Percentiles rank a stretch among this genome's conserved stretches.
Conservation (phyloP, 2,329 filamentous ascomycete genomes). For the Dendryphion nanum region DNA sequence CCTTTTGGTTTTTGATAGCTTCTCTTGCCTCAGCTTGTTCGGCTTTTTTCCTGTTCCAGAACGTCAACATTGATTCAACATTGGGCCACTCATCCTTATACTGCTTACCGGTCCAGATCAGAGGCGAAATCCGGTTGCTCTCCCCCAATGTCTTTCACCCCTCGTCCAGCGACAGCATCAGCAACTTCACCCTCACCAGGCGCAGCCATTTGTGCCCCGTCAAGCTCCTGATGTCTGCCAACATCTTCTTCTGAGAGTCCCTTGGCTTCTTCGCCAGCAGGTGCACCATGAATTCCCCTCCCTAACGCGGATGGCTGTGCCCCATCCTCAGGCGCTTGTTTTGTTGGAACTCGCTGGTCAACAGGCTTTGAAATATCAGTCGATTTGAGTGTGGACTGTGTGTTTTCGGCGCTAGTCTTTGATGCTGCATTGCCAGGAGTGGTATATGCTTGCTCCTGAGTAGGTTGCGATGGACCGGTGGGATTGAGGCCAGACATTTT, state of each 20-base stretch:
- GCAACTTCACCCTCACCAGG: constrained; percentile 47
- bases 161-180: constrained; percentile 39
- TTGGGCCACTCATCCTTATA: background rate
- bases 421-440: constrained; percentile 47
- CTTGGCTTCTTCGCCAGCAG: constrained; percentile 43
- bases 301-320: constrained; percentile 39
- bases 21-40: constrained; percentile 47
- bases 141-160: constrained; percentile 33
- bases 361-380: constrained; percentile 22
- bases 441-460: constrained; percentile 45
- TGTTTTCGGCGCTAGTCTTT: constrained; percentile 41
- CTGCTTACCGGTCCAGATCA: constrained; percentile 44
- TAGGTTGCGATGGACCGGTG: constrained; percentile 45
- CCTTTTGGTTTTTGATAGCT: constrained; percentile 39
- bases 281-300: constrained; percentile 45
- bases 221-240: constrained; percentile 46
- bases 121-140: constrained; percentile 42
- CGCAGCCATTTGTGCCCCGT: constrained; percentile 49
- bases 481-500: constrained; percentile 42
- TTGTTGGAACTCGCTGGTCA: constrained; percentile 40
- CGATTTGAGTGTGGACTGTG: constrained; percentile 34
- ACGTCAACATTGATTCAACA: constrained; percentile 2
- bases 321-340: constrained; percentile 37
- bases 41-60: constrained; percentile 45
- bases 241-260: constrained; percentile 41